Percentiles rank a stretch among this genome's conserved stretches.
phyloP scores from a whole-genome alignment of 345 rosid genomes.

The Jatropha curcas region DNA sequence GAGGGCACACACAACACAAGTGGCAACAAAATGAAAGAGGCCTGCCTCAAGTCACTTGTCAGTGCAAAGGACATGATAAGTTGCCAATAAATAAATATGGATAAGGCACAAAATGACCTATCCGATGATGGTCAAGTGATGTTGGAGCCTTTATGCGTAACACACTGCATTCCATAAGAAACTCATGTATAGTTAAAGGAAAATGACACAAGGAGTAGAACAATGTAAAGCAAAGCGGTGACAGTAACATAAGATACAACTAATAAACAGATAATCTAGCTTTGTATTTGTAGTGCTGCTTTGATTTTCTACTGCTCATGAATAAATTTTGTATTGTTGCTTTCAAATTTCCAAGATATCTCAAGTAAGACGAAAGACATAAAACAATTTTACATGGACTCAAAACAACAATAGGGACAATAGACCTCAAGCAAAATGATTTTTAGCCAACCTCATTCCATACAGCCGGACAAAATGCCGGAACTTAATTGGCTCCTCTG shows the following conservation, averaged over 20 bases:
- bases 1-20: neutral
- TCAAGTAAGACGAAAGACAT: constrained; percentile 17
- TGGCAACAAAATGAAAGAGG: constrained; percentile 12
- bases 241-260: neutral
- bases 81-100: constrained; percentile 5
- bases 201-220: neutral
- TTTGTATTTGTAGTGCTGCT: neutral
- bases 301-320: neutral
- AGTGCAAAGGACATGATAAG: neutral
- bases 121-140: neutral
- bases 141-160: neutral
- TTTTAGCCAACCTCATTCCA: constrained; percentile 19
- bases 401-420: constrained; percentile 10
- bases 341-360: neutral
- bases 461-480: constrained; percentile 33
- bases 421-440: constrained; percentile 18
- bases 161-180: neutral
- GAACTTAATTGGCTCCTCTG: constrained; percentile 27
- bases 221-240: neutral
- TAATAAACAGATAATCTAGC: neutral
- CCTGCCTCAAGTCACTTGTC: neutral
- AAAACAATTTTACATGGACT: constrained; percentile 16
- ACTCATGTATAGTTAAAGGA: neutral
- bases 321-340: neutral
- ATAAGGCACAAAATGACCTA: neutral